Evolutionary conservation across 257 asterid genomes (phyloP), one percentile per base, ranked within the genome.

Genomic region (Jaltomata sinuosa): DNA sequence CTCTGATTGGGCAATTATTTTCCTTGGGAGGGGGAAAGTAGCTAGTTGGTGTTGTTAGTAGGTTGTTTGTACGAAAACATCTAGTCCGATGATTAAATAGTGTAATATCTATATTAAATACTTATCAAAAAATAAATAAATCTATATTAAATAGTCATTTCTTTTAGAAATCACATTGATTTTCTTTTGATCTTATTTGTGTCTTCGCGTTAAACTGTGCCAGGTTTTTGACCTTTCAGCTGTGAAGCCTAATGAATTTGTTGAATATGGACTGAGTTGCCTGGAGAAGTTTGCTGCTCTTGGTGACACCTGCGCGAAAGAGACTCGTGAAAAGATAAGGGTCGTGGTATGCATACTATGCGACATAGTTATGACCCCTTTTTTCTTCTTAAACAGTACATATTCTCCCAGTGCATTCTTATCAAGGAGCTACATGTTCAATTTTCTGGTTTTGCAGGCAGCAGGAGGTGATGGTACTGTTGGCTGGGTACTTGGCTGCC

Each of bases 401-500:
- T 72, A 47, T 25, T 76, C 62, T 76, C 25, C 62, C 61, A 16
- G 42, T 27, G 16, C 81, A 16, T 76, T 76, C 45, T 76, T 76
- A 45, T 45, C 62, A 74, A 83, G 71, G 77, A 80, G 47, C 69
- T 81, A 54, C 85, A 57, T 81, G 77, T 83, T 40, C 77, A 78
- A 81, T 74, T 74, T 74, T 83, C 83, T 49, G 84, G 79, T 83
- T 89, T 90, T 89, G 84, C 92, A 96, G 99, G 98, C 95, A 81
- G 99, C 99, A 19, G 99, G 99, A 77, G 99, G 99, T 90, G 99
- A 96, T 89, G 99, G 99, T 76, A 94, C 99, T 18, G 99, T 96
- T 80, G 99, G 99, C 36, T 96, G 99, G 99, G 95, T 94, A 80
- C 97, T 96, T 5, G 99, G 99, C 11, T 96, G 99, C 87, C 93